Percentiles rank a stretch among this genome's conserved stretches.
These are phyloP conservation scores for Thymus mandschuricus DNA, from an alignment of 257 asterid species.

Conservation along the genomic window DNA sequence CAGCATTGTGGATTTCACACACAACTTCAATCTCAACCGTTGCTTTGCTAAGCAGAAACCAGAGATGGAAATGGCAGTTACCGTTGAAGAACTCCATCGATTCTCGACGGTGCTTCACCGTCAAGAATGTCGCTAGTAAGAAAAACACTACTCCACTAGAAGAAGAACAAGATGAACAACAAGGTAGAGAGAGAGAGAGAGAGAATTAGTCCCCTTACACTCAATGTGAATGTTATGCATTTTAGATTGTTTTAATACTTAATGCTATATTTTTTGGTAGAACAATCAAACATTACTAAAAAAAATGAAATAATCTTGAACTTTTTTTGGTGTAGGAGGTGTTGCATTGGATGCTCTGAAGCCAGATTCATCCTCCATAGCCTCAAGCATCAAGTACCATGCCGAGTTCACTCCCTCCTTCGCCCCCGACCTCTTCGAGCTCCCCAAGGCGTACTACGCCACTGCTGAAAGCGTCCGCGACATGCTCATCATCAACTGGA, in stretches of 20 bases:
- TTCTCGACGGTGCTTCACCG: conserved; percentile 38
- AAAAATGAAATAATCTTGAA: neutral
- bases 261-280: too few relatives aligned
- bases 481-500: conserved; percentile 64
- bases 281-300: too few relatives aligned
- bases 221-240: too few relatives aligned
- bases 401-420: conserved; percentile 67
- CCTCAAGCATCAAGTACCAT: conserved; percentile 61
- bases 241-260: too few relatives aligned
- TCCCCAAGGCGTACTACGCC: conserved; percentile 59
- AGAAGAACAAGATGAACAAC: conserved; percentile 33
- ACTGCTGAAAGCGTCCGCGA: conserved; percentile 72
- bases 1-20: conserved; percentile 40
- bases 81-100: conserved; percentile 27
- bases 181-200: conserved; percentile 25
- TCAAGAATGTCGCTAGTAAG: conserved; percentile 54
- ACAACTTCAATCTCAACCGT: conserved; percentile 30
- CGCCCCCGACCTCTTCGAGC: conserved; percentile 53
- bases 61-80: conserved; percentile 44
- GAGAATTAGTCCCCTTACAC: neutral
- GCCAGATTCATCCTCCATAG: conserved; percentile 58
- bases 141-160: conserved; percentile 31
- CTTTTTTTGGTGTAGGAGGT: conserved; percentile 35
- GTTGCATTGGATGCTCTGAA: conserved; percentile 43
- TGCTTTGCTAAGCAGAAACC: conserved; percentile 34